Evolutionary conservation across 768 basidiomycete species (phyloP), one percentile per base, ranked within the genome.

Genomic region (Phylloporus sp.): DNA sequence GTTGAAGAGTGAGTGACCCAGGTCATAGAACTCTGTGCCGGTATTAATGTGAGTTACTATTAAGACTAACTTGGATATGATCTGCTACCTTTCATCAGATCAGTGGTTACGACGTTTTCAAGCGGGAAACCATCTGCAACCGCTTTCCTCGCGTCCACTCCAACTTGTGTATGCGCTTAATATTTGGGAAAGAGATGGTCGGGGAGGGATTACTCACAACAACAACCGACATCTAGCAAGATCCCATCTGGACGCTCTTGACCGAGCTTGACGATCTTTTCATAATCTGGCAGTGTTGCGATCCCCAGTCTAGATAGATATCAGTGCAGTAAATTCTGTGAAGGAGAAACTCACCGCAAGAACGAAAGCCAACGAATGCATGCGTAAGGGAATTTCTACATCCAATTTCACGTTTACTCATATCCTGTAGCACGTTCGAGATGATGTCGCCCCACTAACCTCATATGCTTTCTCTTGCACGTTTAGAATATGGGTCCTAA

Each of bases 1-100:
- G 36, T 65, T 77, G 72, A 86, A 88, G 16, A 88, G 70, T 27
- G 77, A 73, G 50, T 86, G 83, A 1, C 84, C 83, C 7, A 78
- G 64, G 2, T 78, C 70, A 77, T 80, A 80, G 53, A 80, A 86
- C 3, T 66, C 84, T 85, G 40, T n/a, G n/a, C n/a, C n/a, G 18
- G 34, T 5, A 26, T 32, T 4, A 47, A 15, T 4, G 1, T 35
- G 5, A 12, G 23, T 16, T 11, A 18, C 27, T 6, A 32, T 12
- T n/a, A n/a, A n/a, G n/a, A n/a, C n/a, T n/a, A n/a, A n/a, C n/a
- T n/a, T n/a, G n/a, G n/a, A n/a, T n/a, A 22, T 6, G 4, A 38
- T 32, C 11, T 35, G 27, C 10, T 42, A 72, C 78, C 73, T 46
- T 68, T 47, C n/a, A 57, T 53, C n/a, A 79, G 51, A 54, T 80